Percentiles rank a stretch among this genome's conserved stretches.
Conservation (phyloP, 257 asterid species). For the Echium plantagineum region DNA sequence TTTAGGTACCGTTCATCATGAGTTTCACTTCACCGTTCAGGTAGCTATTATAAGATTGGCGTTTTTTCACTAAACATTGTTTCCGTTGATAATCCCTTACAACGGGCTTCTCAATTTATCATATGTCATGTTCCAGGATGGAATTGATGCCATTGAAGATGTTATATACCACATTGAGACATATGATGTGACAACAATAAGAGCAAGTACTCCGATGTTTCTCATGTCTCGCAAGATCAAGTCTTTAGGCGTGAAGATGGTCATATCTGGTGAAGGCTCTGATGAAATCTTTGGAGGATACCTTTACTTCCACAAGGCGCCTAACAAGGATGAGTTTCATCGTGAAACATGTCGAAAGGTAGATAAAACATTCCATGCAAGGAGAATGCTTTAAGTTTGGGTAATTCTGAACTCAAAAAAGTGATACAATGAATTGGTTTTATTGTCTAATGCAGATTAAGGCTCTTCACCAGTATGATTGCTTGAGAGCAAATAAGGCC, state of each 20-base stretch:
- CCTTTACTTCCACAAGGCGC: constrained; percentile 84
- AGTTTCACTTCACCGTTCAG: constrained; percentile 87
- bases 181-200: constrained; percentile 85
- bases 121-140: constrained; percentile 39
- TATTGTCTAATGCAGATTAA: constrained; percentile 41
- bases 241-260: constrained; percentile 95
- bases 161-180: constrained; percentile 91
- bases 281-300: constrained; percentile 99
- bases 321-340: constrained; percentile 89
- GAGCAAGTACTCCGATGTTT: constrained; percentile 99
- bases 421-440: neutral
- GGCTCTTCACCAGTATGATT: constrained; percentile 95
- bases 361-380: neutral
- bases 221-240: constrained; percentile 95
- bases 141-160: constrained; percentile 97
- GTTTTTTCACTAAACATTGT: neutral
- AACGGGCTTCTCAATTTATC: neutral
- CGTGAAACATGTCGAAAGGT: constrained; percentile 87
- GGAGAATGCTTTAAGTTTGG: neutral
- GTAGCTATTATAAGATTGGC: constrained; percentile 19
- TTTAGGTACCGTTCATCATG: constrained; percentile 94
- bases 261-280: constrained; percentile 90
- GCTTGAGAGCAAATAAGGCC: constrained; percentile 86
- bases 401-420: neutral
- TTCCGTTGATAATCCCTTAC: neutral